phyloP scores from a whole-genome alignment of 305 asterid genomes.

The Solanum hybrid region DNA sequence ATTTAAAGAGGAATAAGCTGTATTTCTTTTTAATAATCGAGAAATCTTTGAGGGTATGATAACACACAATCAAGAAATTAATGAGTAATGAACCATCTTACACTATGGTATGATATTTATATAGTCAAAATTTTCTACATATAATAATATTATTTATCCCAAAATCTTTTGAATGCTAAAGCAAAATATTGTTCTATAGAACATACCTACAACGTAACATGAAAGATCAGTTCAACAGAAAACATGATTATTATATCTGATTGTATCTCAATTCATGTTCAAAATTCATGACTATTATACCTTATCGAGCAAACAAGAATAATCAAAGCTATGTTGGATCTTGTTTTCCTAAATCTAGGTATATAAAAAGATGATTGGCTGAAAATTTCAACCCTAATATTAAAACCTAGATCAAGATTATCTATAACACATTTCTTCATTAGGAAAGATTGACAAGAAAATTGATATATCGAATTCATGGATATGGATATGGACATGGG shows the following conservation, averaged over 20 bases:
- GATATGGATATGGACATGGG: background rate
- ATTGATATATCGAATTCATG: background rate
- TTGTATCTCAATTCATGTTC: background rate
- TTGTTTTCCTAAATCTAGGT: background rate
- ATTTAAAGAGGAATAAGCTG: background rate
- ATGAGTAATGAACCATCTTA: background rate
- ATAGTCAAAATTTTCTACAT: background rate
- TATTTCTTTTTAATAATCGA: background rate
- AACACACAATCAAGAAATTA: background rate
- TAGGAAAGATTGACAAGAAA: background rate
- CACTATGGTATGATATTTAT: background rate
- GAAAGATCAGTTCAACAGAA: background rate
- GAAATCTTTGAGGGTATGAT: background rate
- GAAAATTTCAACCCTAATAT: background rate
- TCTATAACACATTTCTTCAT: background rate
- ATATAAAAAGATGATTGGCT: background rate
- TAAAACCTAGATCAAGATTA: background rate
- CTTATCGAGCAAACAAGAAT: background rate
- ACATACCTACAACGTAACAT: background rate
- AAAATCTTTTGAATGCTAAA: background rate
- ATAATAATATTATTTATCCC: background rate
- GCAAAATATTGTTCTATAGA: background rate
- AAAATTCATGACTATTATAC: background rate
- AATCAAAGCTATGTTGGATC: background rate
- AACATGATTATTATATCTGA: background rate